These are phyloP conservation scores for Dothistroma pini DNA, from an alignment of 2,329 filamentous ascomycete genomes.

Conservation along the genomic window DNA sequence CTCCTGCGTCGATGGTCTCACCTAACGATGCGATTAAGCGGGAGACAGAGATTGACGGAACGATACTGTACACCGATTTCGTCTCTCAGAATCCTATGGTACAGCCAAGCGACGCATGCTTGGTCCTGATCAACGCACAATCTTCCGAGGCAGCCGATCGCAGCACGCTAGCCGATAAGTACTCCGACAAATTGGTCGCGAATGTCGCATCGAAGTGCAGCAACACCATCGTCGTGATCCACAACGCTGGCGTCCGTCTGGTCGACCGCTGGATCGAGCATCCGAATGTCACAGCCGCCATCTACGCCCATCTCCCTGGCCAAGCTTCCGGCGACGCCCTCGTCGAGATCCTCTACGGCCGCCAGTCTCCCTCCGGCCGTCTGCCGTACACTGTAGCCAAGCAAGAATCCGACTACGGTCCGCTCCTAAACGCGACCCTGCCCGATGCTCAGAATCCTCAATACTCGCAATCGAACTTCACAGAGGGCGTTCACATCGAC, in stretches of 20 bases:
- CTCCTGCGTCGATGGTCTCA: conserved; percentile 23
- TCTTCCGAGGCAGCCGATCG: conserved; percentile 30
- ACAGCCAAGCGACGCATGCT: conserved; percentile 25
- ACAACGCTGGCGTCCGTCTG: conserved; percentile 31
- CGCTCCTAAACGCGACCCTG: conserved; percentile 19
- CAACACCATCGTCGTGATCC: conserved; percentile 33
- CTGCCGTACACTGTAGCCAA: conserved; percentile 33
- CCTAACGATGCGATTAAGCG: conserved; percentile 30
- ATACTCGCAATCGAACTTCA: conserved; percentile 29
- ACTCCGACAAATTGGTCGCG: conserved; percentile 28
- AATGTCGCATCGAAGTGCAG: conserved; percentile 31
- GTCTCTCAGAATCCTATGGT: conserved; percentile 25
- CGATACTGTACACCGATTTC: conserved; percentile 26
- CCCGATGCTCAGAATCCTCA: conserved; percentile 19
- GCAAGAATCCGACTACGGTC: conserved; percentile 30
- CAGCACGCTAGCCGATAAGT: conserved; percentile 25
- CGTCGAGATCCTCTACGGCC: conserved; percentile 24
- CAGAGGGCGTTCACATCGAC: conserved; percentile 44
- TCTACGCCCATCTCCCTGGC: conserved; percentile 22
- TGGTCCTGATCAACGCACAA: conserved; percentile 33
- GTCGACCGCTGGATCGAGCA: conserved; percentile 32
- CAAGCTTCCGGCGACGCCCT: conserved; percentile 25
- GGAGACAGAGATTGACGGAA: conserved; percentile 28
- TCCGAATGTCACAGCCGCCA: conserved; percentile 22
- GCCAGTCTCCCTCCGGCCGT: conserved; percentile 29